A percentile compares a stretch with the other conserved stretches of the same genome.
Conservation (phyloP, 2,329 filamentous ascomycete species). For the Verruconis gallopava region DNA sequence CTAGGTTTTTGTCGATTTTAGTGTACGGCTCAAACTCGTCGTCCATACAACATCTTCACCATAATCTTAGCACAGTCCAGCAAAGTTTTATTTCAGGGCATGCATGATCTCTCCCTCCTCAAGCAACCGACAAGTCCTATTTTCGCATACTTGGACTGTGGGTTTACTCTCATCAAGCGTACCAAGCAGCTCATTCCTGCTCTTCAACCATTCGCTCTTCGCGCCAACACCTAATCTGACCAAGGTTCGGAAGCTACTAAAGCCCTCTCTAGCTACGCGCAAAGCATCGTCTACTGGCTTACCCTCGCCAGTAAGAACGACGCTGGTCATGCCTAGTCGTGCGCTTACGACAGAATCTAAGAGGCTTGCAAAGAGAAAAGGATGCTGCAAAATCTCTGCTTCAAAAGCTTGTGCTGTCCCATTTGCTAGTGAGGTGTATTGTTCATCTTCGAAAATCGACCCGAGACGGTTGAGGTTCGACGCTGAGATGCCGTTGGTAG, state of each 20-base stretch:
- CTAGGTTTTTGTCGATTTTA: no score
- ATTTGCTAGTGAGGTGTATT: slow-evolving; percentile 51
- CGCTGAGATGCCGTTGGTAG: slow-evolving; percentile 77
- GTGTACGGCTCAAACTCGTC: no score
- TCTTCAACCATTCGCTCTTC: slow-evolving; percentile 35
- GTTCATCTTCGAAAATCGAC: slow-evolving; percentile 51
- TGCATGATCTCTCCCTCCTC: neutral
- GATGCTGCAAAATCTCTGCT: slow-evolving; percentile 81
- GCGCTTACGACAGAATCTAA: slow-evolving; percentile 63
- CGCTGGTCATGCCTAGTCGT: slow-evolving; percentile 52
- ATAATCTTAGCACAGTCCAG: no score
- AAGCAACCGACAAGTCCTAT: slow-evolving; percentile 17
- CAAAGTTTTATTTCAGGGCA: neutral
- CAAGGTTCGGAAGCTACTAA: slow-evolving; percentile 22
- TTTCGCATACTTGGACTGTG: slow-evolving; percentile 36
- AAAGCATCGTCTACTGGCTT: slow-evolving; percentile 29
- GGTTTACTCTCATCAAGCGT: slow-evolving; percentile 28
- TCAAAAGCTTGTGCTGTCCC: slow-evolving; percentile 78
- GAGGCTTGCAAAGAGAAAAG: slow-evolving; percentile 78
- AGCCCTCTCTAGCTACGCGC: slow-evolving; percentile 24
- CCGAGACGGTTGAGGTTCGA: slow-evolving; percentile 75
- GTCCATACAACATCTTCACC: no score
- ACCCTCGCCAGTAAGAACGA: slow-evolving; percentile 42
- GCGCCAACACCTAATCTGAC: slow-evolving; percentile 24
- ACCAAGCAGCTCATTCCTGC: slow-evolving; percentile 35